Percentiles rank a stretch among this genome's conserved stretches.
Evolutionary conservation across 75 land plant genomes (phyloP).

Genomic region (Cupressus sempervirens): DNA sequence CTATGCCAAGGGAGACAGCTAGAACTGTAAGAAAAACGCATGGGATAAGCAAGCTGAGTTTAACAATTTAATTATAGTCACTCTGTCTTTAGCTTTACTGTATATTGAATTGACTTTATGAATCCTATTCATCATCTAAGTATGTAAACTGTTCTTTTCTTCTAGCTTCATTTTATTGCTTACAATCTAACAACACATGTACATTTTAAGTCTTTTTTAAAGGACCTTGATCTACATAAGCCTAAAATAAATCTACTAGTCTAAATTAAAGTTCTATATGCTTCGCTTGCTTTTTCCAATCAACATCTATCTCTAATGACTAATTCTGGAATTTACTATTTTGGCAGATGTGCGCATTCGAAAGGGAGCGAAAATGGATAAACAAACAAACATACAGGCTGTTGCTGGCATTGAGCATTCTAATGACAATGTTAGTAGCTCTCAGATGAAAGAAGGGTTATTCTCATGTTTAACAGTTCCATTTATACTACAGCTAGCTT

Average conservation of each 20-base stretch:
- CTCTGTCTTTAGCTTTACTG: background rate
- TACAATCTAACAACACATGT: background rate
- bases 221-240: background rate
- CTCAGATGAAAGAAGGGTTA: conserved; percentile 25
- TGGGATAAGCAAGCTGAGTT: too few relatives aligned
- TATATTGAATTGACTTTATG: background rate
- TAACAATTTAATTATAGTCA: too few relatives aligned
- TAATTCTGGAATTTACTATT: conserved; percentile 1
- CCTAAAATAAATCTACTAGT: background rate
- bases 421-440: background rate
- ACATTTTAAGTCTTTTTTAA: background rate
- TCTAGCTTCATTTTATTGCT: background rate
- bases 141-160: background rate
- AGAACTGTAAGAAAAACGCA: too few relatives aligned
- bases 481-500: conserved; percentile 67
- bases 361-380: background rate
- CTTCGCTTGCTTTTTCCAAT: background rate
- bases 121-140: background rate
- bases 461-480: conserved; percentile 46
- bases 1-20: too few relatives aligned
- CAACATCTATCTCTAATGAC: background rate
- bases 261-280: background rate
- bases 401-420: background rate
- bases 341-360: conserved; percentile 9
- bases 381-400: background rate